These are phyloP conservation scores for Venturia aucupariae DNA, from an alignment of 2,329 filamentous ascomycete genomes.

Conservation along the genomic window DNA sequence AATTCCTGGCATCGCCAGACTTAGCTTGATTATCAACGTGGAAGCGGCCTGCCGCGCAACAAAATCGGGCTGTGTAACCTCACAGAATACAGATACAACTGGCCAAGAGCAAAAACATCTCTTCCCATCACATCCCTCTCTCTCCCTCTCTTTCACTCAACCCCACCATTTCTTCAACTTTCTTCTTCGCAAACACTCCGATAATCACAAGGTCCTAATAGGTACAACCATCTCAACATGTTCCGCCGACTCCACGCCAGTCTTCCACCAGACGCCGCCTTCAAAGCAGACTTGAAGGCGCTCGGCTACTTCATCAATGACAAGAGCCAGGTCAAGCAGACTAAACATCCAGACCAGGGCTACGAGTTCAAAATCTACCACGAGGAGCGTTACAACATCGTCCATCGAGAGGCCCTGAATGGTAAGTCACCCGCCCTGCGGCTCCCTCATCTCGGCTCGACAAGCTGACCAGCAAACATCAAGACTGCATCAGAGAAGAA, in stretches of 20 bases:
- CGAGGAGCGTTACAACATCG: slow-evolving; percentile 67
- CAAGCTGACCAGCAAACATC: background rate
- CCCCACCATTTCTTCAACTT: background rate
- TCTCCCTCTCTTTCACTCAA: background rate
- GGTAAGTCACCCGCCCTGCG: slow-evolving; percentile 37
- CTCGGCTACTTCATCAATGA: slow-evolving; percentile 73
- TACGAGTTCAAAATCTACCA: slow-evolving; percentile 68
- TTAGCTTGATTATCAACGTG: background rate
- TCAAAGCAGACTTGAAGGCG: slow-evolving; percentile 53
- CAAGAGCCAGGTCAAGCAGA: slow-evolving; percentile 49
- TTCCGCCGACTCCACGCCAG: slow-evolving; percentile 61
- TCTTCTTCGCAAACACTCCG: background rate
- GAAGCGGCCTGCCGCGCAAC: background rate
- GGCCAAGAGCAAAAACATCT: background rate
- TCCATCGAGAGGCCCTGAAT: slow-evolving; percentile 62
- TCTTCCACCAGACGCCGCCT: slow-evolving; percentile 62
- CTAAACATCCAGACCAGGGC: slow-evolving; percentile 55
- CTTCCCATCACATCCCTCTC: background rate
- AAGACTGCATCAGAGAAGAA: slow-evolving; percentile 54
- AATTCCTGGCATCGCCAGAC: background rate
- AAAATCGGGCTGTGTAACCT: background rate
- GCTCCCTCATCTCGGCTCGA: background rate
- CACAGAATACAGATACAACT: background rate
- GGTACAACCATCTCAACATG: slow-evolving; percentile 44
- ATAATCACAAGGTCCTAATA: background rate